Evolutionary conservation across 352 stramenopile species (phyloP).

Genomic region (Phytophthora parvispora): DNA sequence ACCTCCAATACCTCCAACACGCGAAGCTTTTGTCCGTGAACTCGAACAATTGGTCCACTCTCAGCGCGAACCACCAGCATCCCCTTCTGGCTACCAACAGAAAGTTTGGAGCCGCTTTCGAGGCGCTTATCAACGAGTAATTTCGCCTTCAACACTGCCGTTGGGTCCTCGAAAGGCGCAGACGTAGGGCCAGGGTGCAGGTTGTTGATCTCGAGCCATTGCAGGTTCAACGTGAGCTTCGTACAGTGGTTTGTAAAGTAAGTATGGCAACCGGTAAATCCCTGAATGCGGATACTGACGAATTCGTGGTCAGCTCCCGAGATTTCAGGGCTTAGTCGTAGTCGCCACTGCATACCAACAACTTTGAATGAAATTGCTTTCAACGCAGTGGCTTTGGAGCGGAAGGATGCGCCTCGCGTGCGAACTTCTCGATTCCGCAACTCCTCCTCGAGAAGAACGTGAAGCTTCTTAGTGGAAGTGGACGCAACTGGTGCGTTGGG

Average conservation of each 20-base stretch:
- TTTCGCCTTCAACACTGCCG: slow-evolving; percentile 76
- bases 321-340: slow-evolving; percentile 71
- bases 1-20: slow-evolving; percentile 84
- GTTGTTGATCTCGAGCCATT: slow-evolving; percentile 90
- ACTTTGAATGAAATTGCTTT: slow-evolving; percentile 82
- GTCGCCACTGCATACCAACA: slow-evolving; percentile 59
- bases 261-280: slow-evolving; percentile 69
- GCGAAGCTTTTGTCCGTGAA: slow-evolving; percentile 76
- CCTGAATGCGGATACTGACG: slow-evolving; percentile 72
- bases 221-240: slow-evolving; percentile 79
- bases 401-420: slow-evolving; percentile 42
- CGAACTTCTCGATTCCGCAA: slow-evolving; percentile 69
- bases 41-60: slow-evolving; percentile 70
- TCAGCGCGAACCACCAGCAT: slow-evolving; percentile 84
- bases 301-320: slow-evolving; percentile 76
- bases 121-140: slow-evolving; percentile 71
- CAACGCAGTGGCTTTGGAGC: slow-evolving; percentile 39
- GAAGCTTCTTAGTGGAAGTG: slow-evolving; percentile 63
- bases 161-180: slow-evolving; percentile 81
- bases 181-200: slow-evolving; percentile 77
- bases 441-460: slow-evolving; percentile 75
- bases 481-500: slow-evolving; percentile 7
- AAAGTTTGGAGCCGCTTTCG: slow-evolving; percentile 39
- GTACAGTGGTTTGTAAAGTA: slow-evolving; percentile 80
- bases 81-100: slow-evolving; percentile 60